Conservation (phyloP, 345 rosid genomes). For the Syzygium oleosum region DNA sequence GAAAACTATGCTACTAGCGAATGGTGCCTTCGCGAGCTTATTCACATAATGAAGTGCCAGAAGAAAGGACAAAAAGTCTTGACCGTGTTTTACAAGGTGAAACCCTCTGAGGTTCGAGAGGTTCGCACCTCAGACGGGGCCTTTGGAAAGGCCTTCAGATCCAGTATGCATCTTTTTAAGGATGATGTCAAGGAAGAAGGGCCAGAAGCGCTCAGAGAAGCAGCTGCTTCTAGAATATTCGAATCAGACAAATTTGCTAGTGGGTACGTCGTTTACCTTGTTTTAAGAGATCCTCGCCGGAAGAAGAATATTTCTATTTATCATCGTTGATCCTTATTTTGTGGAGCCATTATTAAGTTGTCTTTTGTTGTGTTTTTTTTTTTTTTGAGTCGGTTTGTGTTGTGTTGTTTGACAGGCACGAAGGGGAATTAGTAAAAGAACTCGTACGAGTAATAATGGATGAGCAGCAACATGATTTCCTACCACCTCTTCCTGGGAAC, state of each 20-base stretch:
- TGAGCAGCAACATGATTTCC: accelerated
- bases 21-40: neutral
- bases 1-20: neutral
- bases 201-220: accelerated
- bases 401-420: too few relatives aligned
- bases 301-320: too few relatives aligned
- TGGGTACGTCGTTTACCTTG: accelerated
- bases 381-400: too few relatives aligned
- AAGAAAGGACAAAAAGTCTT: neutral
- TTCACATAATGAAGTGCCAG: accelerated
- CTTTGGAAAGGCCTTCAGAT: accelerated
- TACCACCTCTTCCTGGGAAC: accelerated
- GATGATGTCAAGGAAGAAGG: accelerated
- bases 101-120: accelerated
- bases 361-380: too few relatives aligned
- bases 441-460: accelerated
- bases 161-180: accelerated
- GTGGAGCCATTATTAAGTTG: too few relatives aligned
- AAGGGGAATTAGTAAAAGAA: accelerated
- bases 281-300: accelerated
- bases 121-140: accelerated
- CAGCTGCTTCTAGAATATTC: accelerated
- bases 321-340: accelerated
- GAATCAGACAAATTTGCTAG: accelerated
- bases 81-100: too few relatives aligned